phyloP scores from a whole-genome alignment of 345 rosid genomes.

The Cardamine occulta region DNA sequence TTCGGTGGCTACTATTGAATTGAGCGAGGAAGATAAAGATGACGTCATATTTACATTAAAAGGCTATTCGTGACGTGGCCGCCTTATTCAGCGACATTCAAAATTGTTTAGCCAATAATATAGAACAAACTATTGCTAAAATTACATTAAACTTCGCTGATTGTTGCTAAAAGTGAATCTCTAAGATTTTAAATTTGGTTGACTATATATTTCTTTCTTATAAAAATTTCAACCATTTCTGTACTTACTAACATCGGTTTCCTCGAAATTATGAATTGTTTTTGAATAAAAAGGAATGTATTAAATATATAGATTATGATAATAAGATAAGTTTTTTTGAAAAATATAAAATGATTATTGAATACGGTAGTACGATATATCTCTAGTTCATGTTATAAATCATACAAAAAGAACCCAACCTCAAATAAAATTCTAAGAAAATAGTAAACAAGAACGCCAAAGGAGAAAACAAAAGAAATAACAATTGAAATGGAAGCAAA shows the following conservation, averaged over 20 bases:
- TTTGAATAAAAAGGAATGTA: too few relatives aligned
- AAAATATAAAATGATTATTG: too few relatives aligned
- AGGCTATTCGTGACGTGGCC: background rate
- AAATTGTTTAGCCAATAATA: background rate
- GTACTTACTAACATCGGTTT: background rate
- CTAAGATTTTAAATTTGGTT: background rate
- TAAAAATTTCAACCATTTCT: background rate
- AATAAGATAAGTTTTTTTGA: too few relatives aligned
- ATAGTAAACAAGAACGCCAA: background rate
- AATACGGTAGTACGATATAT: too few relatives aligned
- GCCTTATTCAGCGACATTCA: background rate
- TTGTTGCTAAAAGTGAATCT: too few relatives aligned
- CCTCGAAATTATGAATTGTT: background rate
- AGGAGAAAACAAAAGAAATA: background rate
- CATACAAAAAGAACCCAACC: background rate
- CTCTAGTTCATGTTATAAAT: background rate
- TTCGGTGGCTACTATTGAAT: constrained; percentile 2
- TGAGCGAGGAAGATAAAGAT: constrained; percentile 34
- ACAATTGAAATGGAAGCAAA: background rate
- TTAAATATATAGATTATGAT: too few relatives aligned
- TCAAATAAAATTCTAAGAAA: background rate
- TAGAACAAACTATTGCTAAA: too few relatives aligned
- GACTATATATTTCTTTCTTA: background rate
- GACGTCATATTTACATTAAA: constrained; percentile 19
- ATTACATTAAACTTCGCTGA: too few relatives aligned